phyloP scores from a whole-genome alignment of 78 protist species.

The Planoprotostelium fungivorum region DNA sequence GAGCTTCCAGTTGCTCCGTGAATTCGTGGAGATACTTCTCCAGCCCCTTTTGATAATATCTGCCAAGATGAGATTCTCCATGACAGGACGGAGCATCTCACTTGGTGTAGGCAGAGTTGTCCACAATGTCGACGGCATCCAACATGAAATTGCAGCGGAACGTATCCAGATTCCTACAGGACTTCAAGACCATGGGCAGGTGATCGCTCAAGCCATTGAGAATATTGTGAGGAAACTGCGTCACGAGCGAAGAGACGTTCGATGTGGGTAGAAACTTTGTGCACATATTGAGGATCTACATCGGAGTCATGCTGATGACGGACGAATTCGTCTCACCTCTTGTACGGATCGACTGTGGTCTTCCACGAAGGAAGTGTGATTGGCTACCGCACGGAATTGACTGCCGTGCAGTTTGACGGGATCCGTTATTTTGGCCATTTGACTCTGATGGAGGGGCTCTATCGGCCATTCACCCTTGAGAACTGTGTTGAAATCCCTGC shows the following conservation, averaged over 20 bases:
- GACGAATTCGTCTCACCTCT: not conserved
- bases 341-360: not conserved
- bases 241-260: not conserved
- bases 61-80: not conserved
- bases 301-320: not conserved
- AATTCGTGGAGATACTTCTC: not conserved
- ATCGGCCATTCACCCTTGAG: not conserved
- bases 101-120: too few species aligned
- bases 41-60: not conserved
- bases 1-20: not conserved
- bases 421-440: not conserved
- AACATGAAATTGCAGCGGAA: not conserved
- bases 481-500: not conserved
- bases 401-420: not conserved
- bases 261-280: not conserved
- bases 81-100: too few species aligned
- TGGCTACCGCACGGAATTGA: not conserved
- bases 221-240: not conserved
- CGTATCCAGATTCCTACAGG: not conserved
- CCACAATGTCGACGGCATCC: not conserved
- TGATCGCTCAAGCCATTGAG: not conserved
- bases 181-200: not conserved
- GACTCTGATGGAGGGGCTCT: not conserved
- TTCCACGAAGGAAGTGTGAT: not conserved
- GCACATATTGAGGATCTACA: not conserved